Evolutionary conservation across 495 filamentous ascomycete genomes (phyloP).

Genomic region (Penicillium soppii): DNA sequence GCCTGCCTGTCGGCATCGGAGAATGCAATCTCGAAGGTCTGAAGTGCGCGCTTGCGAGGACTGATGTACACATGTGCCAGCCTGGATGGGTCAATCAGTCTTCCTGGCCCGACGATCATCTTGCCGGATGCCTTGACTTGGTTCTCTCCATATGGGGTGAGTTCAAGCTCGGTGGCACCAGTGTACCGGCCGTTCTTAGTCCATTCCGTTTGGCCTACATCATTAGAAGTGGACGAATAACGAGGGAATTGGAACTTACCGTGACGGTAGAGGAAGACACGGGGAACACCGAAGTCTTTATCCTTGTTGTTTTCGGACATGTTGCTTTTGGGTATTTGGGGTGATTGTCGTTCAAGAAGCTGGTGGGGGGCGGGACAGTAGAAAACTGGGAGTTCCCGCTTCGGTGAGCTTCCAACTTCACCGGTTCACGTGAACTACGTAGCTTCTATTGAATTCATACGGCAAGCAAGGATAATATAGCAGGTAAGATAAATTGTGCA

Average conservation of each 20-base stretch:
- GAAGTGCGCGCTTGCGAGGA: slow-evolving; percentile 71
- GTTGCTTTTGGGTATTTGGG: slow-evolving; percentile 40
- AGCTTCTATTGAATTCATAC: no score
- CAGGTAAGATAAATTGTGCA: no score
- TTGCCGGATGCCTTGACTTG: slow-evolving; percentile 68
- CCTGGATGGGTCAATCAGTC: slow-evolving; percentile 73
- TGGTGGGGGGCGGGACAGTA: background rate
- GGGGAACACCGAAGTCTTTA: slow-evolving; percentile 44
- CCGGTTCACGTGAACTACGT: background rate
- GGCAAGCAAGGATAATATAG: no score
- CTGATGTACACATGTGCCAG: slow-evolving; percentile 78
- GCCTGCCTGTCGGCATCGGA: slow-evolving; percentile 30
- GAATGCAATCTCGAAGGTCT: slow-evolving; percentile 73
- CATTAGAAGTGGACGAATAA: background rate
- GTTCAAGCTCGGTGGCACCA: slow-evolving; percentile 74
- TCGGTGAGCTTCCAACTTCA: background rate
- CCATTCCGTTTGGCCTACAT: slow-evolving; percentile 78
- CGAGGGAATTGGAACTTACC: slow-evolving; percentile 20
- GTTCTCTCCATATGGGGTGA: slow-evolving; percentile 72
- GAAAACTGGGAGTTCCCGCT: background rate
- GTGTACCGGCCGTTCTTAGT: slow-evolving; percentile 83
- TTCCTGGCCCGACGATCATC: slow-evolving; percentile 70
- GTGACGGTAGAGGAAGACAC: slow-evolving; percentile 41
- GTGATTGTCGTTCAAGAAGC: no score
- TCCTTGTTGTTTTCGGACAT: no score